phyloP scores from a whole-genome alignment of 768 basidiomycete species.

The Serendipita sp. region DNA sequence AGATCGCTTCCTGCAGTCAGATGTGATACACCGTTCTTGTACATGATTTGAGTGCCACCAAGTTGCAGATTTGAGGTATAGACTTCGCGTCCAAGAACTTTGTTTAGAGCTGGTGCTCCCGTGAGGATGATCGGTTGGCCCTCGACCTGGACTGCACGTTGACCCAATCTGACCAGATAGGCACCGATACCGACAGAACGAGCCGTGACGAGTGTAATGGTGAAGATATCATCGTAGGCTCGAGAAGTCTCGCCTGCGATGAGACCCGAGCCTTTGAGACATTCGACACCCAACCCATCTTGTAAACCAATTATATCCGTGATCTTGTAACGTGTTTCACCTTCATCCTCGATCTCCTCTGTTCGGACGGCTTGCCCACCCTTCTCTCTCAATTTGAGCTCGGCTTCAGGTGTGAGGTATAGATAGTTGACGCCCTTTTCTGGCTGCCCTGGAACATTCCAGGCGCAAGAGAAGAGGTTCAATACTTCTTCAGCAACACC shows the following conservation, averaged over 20 bases:
- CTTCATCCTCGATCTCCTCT: constrained; percentile 68
- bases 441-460: constrained; percentile 65
- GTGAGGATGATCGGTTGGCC: constrained; percentile 99
- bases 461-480: constrained; percentile 76
- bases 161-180: constrained; percentile 93
- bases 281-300: constrained; percentile 95
- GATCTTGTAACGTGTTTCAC: constrained; percentile 83
- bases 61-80: constrained; percentile 98
- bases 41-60: constrained; percentile 99
- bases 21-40: constrained; percentile 99
- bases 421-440: constrained; percentile 95
- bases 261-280: constrained; percentile 86
- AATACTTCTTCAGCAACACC: constrained; percentile 89
- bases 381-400: constrained; percentile 78
- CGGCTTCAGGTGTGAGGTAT: constrained; percentile 87
- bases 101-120: constrained; percentile 92
- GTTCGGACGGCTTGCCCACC: constrained; percentile 61
- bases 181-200: constrained; percentile 99
- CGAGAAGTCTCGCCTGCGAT: constrained; percentile 98
- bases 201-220: constrained; percentile 95
- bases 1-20: constrained; percentile 88
- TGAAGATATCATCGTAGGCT: constrained; percentile 99
- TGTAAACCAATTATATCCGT: constrained; percentile 95
- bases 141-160: constrained; percentile 96
- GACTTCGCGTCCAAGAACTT: constrained; percentile 96